These are phyloP conservation scores for Spathaspora passalidarum DNA, from an alignment of 805 yeast species.

Conservation along the genomic window DNA sequence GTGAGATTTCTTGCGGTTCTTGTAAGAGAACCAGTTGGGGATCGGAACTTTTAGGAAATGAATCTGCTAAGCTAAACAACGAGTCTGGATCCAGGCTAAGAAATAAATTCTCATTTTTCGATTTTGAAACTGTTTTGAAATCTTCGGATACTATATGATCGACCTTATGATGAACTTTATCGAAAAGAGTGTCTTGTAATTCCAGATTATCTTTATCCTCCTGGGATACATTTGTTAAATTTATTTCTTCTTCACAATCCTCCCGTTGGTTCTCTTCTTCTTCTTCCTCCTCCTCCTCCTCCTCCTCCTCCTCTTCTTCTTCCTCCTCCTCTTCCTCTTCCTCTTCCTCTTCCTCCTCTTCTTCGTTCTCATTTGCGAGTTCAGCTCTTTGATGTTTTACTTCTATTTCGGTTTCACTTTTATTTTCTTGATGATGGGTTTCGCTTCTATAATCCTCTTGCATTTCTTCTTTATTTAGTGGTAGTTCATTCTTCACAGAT, in stretches of 20 bases:
- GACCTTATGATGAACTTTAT: background rate
- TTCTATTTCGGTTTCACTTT: background rate
- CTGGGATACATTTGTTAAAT: background rate
- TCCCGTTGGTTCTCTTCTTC: background rate
- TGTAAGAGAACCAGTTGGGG: background rate
- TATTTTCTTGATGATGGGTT: background rate
- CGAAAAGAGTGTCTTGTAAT: background rate
- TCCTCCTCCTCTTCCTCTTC: constrained; percentile 20
- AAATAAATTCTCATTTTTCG: background rate
- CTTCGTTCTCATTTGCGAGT: constrained; percentile 2
- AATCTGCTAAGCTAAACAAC: background rate
- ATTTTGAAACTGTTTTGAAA: background rate
- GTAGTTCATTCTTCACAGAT: background rate
- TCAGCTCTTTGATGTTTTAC: background rate
- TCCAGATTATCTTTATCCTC: background rate
- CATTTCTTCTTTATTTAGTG: background rate
- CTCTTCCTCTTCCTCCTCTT: constrained; percentile 1
- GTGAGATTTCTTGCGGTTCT: background rate
- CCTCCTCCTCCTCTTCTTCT: constrained; percentile 10
- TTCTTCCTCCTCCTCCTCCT: constrained; percentile 5
- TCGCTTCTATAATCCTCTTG: background rate
- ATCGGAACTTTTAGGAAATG: background rate
- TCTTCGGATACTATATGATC: background rate
- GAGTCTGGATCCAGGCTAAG: background rate
- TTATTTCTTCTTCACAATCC: background rate